These are phyloP conservation scores for Stenogyne calaminthoides DNA, from an alignment of 305 asterid species.

Conservation along the genomic window DNA sequence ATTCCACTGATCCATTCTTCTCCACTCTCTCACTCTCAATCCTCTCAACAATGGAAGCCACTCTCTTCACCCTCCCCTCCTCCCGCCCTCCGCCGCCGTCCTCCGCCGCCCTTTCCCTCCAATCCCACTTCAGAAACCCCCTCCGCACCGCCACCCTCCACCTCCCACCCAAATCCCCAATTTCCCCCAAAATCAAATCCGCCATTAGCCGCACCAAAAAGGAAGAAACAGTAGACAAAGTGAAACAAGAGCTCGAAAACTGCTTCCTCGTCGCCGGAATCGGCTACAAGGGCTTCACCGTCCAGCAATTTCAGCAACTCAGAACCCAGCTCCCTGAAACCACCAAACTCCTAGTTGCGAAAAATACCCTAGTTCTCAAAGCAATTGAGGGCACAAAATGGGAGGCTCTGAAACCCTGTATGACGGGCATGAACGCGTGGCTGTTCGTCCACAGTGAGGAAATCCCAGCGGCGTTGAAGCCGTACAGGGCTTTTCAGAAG, in stretches of 20 bases:
- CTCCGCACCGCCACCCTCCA: slow-evolving; percentile 38
- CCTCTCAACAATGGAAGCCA: slow-evolving; percentile 62
- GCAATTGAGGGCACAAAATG: slow-evolving; percentile 89
- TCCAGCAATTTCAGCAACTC: slow-evolving; percentile 71
- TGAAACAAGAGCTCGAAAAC: slow-evolving; percentile 63
- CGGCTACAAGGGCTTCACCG: slow-evolving; percentile 81
- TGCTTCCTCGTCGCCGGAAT: slow-evolving; percentile 84
- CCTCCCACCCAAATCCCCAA: slow-evolving; percentile 29
- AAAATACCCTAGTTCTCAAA: slow-evolving; percentile 79
- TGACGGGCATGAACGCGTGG: slow-evolving; percentile 98
- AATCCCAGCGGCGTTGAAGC: slow-evolving; percentile 85
- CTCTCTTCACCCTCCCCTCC: slow-evolving; percentile 53
- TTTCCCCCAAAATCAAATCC: slow-evolving; percentile 48
- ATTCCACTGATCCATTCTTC: slow-evolving; percentile 1
- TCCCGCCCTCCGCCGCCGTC: slow-evolving; percentile 37
- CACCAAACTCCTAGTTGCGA: slow-evolving; percentile 75
- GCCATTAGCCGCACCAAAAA: slow-evolving; percentile 90
- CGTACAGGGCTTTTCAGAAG: slow-evolving; percentile 77
- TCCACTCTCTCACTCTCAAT: slow-evolving; percentile 3
- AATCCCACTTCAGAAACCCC: slow-evolving; percentile 68
- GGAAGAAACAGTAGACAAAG: slow-evolving; percentile 81
- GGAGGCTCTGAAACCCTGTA: slow-evolving; percentile 85
- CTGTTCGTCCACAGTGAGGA: slow-evolving; percentile 82
- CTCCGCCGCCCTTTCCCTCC: slow-evolving; percentile 46
- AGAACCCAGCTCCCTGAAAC: slow-evolving; percentile 73